phyloP scores from a whole-genome alignment of 805 yeast genomes.

The Candida tallmaniae region DNA sequence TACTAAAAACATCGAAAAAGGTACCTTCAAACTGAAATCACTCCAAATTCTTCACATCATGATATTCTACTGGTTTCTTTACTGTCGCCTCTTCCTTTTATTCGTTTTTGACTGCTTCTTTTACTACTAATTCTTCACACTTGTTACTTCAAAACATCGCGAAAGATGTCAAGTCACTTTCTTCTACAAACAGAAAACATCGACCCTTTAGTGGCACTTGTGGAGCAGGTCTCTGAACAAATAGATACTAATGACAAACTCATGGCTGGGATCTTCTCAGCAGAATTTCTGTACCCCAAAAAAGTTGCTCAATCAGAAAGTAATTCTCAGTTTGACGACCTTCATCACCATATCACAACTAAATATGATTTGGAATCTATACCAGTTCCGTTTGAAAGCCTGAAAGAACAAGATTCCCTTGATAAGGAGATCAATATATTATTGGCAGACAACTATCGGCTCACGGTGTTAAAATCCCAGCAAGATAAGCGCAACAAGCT shows the following conservation, averaged over 20 bases:
- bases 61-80: no score
- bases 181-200: conserved; percentile 27
- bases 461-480: conserved; percentile 18
- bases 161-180: conserved; percentile 10
- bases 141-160: no score
- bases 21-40: no score
- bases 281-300: background rate
- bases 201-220: conserved; percentile 22
- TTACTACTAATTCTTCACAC: no score
- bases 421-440: conserved; percentile 19
- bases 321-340: conserved; percentile 15
- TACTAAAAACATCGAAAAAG: no score
- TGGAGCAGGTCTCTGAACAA: conserved; percentile 7
- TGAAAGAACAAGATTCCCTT: no score
- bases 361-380: conserved; percentile 21
- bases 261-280: background rate
- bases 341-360: conserved; percentile 6
- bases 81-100: no score
- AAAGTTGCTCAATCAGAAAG: background rate
- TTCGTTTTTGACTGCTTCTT: no score
- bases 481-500: no score
- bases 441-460: conserved; percentile 23
- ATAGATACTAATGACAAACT: background rate
- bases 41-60: no score
- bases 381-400: conserved; percentile 5